Evolutionary conservation across 2,329 filamentous ascomycete species (phyloP), one percentile per base, ranked within the genome.

Genomic region (Fusarium longipes): DNA sequence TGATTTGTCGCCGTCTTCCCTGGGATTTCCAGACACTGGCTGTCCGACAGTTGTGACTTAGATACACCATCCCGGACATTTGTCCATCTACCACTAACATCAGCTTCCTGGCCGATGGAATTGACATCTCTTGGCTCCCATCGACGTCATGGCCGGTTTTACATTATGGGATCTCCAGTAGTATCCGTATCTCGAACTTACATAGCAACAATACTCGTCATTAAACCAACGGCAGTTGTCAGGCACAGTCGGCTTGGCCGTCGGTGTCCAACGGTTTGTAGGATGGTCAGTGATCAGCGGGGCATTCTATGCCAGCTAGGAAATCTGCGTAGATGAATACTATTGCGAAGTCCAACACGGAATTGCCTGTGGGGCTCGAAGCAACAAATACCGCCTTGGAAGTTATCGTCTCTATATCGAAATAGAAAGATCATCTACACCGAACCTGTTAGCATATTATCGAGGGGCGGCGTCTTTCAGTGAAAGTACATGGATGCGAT

Each of bases 201-300:
- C 27, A 39, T 18, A 59, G 40, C 53, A 65, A 63, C 51, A 55
- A 36, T 8, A 47, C 40, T 29, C 40, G 12, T 27, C 30, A 42
- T 18, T 14, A 48, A 33, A 30, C 42, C 40, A 33, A 68, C 51
- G 55, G 61, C 54, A 72, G 44, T 65, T 48, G 43, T 58, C 57
- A 68, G 68, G 61, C 63, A 73, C 54, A 68, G 68, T 59, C 70
- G 70, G 70, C 62, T 48, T 63, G 49, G 66, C 70, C 70, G 70
- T 67, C 54, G 57, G 55, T 71, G 65, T 61, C 45, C 49, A 53
- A 50, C 64, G 65, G 53, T 45, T 53, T 48, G 36, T 57, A 42
- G 36, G 51, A 58, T 63, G 48, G 35, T 33, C 57, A 68, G 49
- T 70, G 70, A 71, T 70, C 68, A 47, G 66, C 52, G 47, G 70